Evolutionary conservation across 176 grass and related monocot genomes (phyloP).

Genomic region (Avena sativa): DNA sequence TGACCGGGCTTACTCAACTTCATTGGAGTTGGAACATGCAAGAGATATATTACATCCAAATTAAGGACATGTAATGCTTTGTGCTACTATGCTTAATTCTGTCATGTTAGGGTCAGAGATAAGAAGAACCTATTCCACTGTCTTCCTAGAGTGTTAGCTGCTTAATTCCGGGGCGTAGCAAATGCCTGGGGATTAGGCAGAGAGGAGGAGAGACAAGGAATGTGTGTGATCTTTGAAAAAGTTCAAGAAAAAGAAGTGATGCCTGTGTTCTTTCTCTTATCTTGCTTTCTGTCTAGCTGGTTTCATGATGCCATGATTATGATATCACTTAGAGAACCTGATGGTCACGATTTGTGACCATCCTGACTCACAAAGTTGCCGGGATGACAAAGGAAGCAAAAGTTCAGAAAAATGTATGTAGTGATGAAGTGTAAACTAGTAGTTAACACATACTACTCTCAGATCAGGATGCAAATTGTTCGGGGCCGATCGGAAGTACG

Average conservation of each 20-base stretch:
- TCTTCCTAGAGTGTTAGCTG: constrained; percentile 34
- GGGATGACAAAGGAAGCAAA: constrained; percentile 11
- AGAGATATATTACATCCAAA: constrained; percentile 17
- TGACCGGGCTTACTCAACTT: neutral
- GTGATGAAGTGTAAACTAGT: neutral
- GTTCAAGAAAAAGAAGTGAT: constrained; percentile 32
- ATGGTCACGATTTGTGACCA: constrained; percentile 4
- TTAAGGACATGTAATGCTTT: constrained; percentile 41
- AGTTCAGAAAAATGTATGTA: neutral
- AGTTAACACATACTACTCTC: neutral
- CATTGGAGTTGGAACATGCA: neutral
- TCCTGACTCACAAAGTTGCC: constrained; percentile 17
- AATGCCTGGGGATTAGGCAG: constrained; percentile 37
- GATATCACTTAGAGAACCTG: constrained; percentile 36
- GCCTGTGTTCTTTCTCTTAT: constrained; percentile 51
- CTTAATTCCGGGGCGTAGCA: constrained; percentile 18
- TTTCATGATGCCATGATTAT: constrained; percentile 38
- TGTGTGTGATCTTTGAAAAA: constrained; percentile 54
- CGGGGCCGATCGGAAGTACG: neutral
- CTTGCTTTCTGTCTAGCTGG: constrained; percentile 40
- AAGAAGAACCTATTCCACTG: constrained; percentile 38
- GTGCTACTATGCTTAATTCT: constrained; percentile 31
- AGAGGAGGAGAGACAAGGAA: constrained; percentile 38
- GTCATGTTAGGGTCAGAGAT: constrained; percentile 33
- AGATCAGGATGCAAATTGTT: neutral